These are phyloP conservation scores for Chlorella vulgaris DNA, from an alignment of 139 green algal genomes.

Conservation along the genomic window DNA sequence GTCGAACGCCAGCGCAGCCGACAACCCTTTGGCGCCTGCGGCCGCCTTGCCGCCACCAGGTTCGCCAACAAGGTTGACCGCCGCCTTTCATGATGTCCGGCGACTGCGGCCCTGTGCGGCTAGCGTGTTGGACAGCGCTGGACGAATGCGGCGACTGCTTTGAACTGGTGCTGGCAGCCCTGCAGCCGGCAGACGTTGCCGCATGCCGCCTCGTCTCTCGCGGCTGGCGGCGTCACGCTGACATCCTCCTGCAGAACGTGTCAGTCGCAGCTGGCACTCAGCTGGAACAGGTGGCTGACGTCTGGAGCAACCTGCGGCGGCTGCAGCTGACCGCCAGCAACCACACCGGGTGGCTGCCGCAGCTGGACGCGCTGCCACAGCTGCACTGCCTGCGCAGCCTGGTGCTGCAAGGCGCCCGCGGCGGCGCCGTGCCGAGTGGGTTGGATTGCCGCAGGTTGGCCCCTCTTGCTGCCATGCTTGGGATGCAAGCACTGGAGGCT, in stretches of 20 bases:
- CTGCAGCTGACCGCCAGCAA: not conserved
- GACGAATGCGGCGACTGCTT: slow-evolving; percentile 24
- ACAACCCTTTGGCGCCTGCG: too few relatives aligned
- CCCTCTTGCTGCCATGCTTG: not conserved
- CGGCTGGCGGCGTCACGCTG: not conserved
- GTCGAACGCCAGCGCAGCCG: too few relatives aligned
- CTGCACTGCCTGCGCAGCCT: slow-evolving; percentile 20
- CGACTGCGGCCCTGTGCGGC: not conserved
- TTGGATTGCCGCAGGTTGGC: slow-evolving; percentile 9
- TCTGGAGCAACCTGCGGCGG: not conserved
- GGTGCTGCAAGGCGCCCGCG: not conserved
- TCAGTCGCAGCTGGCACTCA: not conserved
- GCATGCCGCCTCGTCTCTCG: slow-evolving; percentile 18
- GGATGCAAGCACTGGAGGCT: not conserved
- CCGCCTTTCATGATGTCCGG: not conserved
- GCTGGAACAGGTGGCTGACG: not conserved
- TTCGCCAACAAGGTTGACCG: not conserved
- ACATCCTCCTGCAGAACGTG: slow-evolving; percentile 13
- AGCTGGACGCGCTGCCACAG: not conserved
- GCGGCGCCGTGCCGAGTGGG: not conserved
- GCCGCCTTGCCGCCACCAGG: not conserved
- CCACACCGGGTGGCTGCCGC: not conserved
- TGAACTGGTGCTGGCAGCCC: not conserved
- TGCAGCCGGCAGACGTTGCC: slow-evolving; percentile 12
- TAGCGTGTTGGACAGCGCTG: not conserved